Base-by-base conservation (phyloP, 495 filamentous ascomycete species). In the Xylaria telfairii region DNA sequence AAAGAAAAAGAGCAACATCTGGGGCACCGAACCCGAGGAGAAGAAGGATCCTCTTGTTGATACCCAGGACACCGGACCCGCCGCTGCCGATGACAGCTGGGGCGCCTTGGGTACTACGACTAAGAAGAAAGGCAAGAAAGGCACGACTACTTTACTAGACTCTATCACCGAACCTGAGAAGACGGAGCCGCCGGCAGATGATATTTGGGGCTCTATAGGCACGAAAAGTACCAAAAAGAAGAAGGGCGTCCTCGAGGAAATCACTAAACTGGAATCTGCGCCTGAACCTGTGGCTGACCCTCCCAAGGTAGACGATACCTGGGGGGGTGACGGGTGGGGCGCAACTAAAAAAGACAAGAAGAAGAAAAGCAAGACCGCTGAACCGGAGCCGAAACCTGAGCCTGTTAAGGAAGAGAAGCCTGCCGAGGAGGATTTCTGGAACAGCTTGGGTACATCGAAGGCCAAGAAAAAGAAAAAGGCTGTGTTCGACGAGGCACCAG, bases 101-200 rank as follows among this genome's bases (percentile, higher is more conserved):
- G 78, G 65, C 46, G 32, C 30, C 28, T 77, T 75, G 78, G 70
- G 70, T 62, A 74, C 78, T 60, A 77, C 77, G 56, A 60, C 77
- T 12, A 81, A 80, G 54, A 83, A 80, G 69, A 72, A 76, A 32
- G 77, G 74, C 64, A 82, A 81, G 73, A 79, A 79, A 60, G 77
- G 76, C 72, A 76, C 77, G 49, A 74, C 49, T 70, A 69, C 39
- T 19, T 32, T 32, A 30, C 72, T 41, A 66, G 74, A 57, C 42
- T 64, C 65, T 9, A 53, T 64, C 37, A 65, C 69, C 28, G 66
- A 68, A 34, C 65, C 60, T 4, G 64, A 72, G 39, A 65, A 70
- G 44, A 53, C 63, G 3, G 59, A 42, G 21, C 47, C 65, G 21
- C 47, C 65, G 15, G 51, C 65, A 32, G 63, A 73, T 41, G 74